These are phyloP conservation scores for Trichoderma polysporum DNA, from an alignment of 2,329 filamentous ascomycete species.

Conservation along the genomic window DNA sequence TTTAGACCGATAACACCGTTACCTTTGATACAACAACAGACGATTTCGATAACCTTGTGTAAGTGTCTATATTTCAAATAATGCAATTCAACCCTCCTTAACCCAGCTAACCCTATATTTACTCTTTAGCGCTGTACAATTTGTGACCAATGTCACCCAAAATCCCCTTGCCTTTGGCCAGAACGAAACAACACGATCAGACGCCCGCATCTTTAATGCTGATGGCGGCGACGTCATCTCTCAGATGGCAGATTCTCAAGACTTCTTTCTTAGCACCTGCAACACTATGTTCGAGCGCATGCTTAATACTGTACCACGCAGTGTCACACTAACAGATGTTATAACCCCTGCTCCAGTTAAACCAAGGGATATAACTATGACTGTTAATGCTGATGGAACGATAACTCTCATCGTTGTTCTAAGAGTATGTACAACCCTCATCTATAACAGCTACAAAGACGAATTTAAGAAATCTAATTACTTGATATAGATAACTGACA, in stretches of 20 bases:
- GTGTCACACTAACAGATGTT: neutral
- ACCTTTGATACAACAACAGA: conserved; percentile 8
- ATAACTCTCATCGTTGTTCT: neutral
- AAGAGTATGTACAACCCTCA: neutral
- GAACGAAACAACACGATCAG: conserved; percentile 10
- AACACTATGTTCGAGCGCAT: neutral
- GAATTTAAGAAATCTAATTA: neutral
- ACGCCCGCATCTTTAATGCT: conserved; percentile 7
- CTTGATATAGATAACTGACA: neutral
- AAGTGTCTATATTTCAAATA: neutral
- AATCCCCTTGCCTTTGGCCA: conserved; percentile 6
- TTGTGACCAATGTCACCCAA: neutral
- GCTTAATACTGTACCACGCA: neutral
- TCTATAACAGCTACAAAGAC: neutral
- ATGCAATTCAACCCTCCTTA: no score
- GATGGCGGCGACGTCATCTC: conserved; percentile 2
- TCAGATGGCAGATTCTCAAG: neutral
- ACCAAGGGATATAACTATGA: neutral
- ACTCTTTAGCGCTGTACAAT: neutral
- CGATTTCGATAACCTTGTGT: conserved; percentile 5
- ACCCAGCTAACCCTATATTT: neutral
- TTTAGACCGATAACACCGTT: neutral
- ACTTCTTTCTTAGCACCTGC: neutral
- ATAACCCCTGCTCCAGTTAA: neutral
- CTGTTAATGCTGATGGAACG: neutral